phyloP scores from a whole-genome alignment of 805 yeast species.

The Martiniozyma abietophila region DNA sequence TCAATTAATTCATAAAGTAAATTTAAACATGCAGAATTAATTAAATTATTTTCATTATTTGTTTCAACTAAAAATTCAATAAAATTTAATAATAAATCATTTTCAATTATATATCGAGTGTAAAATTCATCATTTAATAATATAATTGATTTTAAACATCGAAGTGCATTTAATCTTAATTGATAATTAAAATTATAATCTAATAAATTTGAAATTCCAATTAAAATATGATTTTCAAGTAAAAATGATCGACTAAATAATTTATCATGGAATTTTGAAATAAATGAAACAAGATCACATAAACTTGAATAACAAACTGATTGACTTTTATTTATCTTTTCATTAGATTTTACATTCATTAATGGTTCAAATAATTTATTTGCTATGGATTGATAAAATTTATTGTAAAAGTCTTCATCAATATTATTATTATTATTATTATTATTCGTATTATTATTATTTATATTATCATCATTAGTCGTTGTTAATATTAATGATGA shows the following conservation, averaged over 20 bases:
- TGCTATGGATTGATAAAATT: slow-evolving; percentile 48
- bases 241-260: slow-evolving; percentile 52
- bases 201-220: slow-evolving; percentile 46
- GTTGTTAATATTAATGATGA: too few relatives aligned
- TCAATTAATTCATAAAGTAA: slow-evolving; percentile 27
- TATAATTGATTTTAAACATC: slow-evolving; percentile 59
- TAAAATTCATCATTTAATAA: slow-evolving; percentile 54
- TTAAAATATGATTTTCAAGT: slow-evolving; percentile 46
- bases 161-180: slow-evolving; percentile 54
- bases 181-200: slow-evolving; percentile 36
- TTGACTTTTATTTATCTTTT: not conserved
- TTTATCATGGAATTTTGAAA: slow-evolving; percentile 55
- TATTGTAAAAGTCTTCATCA: slow-evolving; percentile 35
- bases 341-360: slow-evolving; percentile 10
- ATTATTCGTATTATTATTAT: too few relatives aligned
- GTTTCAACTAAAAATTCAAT: slow-evolving; percentile 41
- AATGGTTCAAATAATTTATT: slow-evolving; percentile 22
- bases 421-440: slow-evolving; percentile 21
- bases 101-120: slow-evolving; percentile 44
- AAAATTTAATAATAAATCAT: slow-evolving; percentile 41
- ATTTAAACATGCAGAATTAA: slow-evolving; percentile 70
- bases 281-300: slow-evolving; percentile 63
- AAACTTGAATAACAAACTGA: slow-evolving; percentile 27
- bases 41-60: slow-evolving; percentile 45
- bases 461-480: too few relatives aligned